phyloP scores from a whole-genome alignment of 176 grass and related monocot species.

The Rhynchospora tenuis region DNA sequence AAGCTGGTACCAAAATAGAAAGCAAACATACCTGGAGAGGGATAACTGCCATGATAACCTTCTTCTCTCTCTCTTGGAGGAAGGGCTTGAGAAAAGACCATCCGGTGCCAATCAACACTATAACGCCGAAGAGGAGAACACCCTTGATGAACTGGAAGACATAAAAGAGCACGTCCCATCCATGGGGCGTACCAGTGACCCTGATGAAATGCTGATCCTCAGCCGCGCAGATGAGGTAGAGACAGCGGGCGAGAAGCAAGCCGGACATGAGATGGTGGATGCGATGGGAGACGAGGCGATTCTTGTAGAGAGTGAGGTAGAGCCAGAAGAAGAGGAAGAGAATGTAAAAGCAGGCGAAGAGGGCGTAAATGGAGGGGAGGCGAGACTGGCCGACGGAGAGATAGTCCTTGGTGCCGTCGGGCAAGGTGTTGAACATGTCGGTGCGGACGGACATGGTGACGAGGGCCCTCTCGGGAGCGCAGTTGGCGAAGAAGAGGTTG shows the following conservation, averaged over 20 bases:
- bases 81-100: conserved; percentile 96
- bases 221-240: conserved; percentile 71
- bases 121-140: conserved; percentile 72
- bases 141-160: conserved; percentile 85
- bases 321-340: conserved; percentile 58
- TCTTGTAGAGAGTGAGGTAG: conserved; percentile 56
- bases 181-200: conserved; percentile 76
- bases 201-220: conserved; percentile 91
- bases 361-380: conserved; percentile 59
- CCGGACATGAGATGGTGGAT: conserved; percentile 93
- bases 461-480: conserved; percentile 42
- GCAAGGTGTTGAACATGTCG: conserved; percentile 70
- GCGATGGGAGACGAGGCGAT: conserved; percentile 35
- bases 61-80: conserved; percentile 89
- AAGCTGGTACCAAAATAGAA: background rate
- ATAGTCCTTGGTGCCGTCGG: conserved; percentile 61
- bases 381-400: conserved; percentile 78
- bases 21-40: conserved; percentile 45
- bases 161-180: conserved; percentile 85
- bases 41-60: conserved; percentile 91
- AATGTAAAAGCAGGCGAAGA: conserved; percentile 51
- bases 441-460: conserved; percentile 76
- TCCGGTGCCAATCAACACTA: conserved; percentile 74
- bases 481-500: conserved; percentile 94
- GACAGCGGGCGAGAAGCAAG: conserved; percentile 51